Percentiles rank a stretch among this genome's conserved stretches.
phyloP scores from a whole-genome alignment of 1,139 yeast species.

The Diutina rugosa region DNA sequence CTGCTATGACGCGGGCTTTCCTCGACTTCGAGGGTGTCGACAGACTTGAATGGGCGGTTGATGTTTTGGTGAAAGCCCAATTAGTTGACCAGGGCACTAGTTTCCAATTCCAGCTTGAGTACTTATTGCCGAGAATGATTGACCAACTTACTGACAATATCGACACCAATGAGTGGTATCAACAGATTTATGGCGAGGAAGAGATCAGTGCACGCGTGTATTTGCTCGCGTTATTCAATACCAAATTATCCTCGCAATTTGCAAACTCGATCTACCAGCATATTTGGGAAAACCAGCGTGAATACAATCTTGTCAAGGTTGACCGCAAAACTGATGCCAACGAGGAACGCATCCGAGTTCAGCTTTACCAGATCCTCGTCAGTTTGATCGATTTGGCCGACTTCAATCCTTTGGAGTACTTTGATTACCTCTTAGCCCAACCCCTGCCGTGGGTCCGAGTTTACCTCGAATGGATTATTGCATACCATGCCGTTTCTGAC shows the following conservation, averaged over 20 bases:
- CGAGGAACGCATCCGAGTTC: constrained; percentile 57
- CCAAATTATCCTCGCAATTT: constrained; percentile 18
- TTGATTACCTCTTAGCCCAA: constrained; percentile 9
- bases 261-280: constrained; percentile 26
- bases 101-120: not conserved
- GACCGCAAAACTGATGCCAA: constrained; percentile 46
- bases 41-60: not conserved
- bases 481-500: constrained; percentile 13
- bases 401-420: constrained; percentile 6
- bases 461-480: constrained; percentile 69
- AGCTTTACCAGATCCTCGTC: constrained; percentile 41
- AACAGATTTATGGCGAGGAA: constrained; percentile 43
- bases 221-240: constrained; percentile 31
- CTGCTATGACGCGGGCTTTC: not conserved
- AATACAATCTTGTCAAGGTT: constrained; percentile 33
- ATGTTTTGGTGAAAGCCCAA: not conserved
- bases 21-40: not conserved
- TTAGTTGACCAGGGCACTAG: not conserved
- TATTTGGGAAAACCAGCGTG: constrained; percentile 26
- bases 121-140: constrained; percentile 29
- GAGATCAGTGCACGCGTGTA: constrained; percentile 47
- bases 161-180: constrained; percentile 40
- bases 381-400: constrained; percentile 14
- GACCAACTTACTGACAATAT: constrained; percentile 44
- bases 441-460: constrained; percentile 68